Base-by-base conservation (phyloP, 768 basidiomycete species). In the Sistotremastrum niveocremeum region DNA sequence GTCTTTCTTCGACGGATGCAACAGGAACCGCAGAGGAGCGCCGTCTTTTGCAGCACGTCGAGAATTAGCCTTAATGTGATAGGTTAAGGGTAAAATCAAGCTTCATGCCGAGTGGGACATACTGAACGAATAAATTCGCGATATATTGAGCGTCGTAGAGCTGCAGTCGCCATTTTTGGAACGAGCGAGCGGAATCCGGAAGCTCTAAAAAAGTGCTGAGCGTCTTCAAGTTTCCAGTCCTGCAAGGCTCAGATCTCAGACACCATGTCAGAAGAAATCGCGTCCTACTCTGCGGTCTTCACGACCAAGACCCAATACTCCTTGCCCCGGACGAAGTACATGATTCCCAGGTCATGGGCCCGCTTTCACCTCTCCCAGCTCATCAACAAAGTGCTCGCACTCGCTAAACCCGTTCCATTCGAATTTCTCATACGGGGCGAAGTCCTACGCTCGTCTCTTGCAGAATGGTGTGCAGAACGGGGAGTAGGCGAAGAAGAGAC, bases 341-440 rank as follows among this genome's bases (percentile, higher is more conserved):
- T 95, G 77, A 81, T 98, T 10, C 94, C 95, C 2, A 70, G 79
- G 1, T 66, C 75, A 61, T 98, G 91, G 91, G 77, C 74, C 47
- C 79, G 94, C n/a, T 98, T 85, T 62, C 94, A 97, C 56, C 81
- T 99, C 33, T 97, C 93, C 1, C 90, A 97, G 50, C 81, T 98
- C 38, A 79, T 99, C 48, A 99, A 99, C 68, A 95, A 95, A 58
- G 87, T 93, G 1, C 69, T 98, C 30, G 72, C 74, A 29, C 74
- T 84, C 11, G 60, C 72, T 0, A 76, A 76, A 46, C 79, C 85
- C 0, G 69, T 94, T 3, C 93, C 91, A 0, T 97, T 97, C 59
- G 93, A 99, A 62, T 98, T 97, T 61, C 63, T 99, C 39, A 68
- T 95, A 37, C 70, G 74, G 39, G 88, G 89, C n/a, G 77, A 85